Base-by-base conservation (phyloP, 345 rosid species). In the Syzygium oleosum region DNA sequence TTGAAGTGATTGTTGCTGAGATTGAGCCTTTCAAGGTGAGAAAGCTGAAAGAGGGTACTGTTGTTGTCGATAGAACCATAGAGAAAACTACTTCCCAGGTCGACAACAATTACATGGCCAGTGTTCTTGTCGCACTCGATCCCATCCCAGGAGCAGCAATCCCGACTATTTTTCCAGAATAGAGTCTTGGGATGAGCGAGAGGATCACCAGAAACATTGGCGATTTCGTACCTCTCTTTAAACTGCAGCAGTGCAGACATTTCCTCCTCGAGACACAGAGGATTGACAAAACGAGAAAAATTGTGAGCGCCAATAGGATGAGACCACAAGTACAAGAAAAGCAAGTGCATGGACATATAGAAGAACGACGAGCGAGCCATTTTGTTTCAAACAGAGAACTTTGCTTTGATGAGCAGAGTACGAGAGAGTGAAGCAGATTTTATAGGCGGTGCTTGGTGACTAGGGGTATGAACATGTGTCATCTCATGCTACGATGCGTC, bases 121-220 rank as follows among this genome's bases (percentile, higher is more conserved):
- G 80, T 73, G 3, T 2, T 23, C 54, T 68, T 0, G 1, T 88
- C 61, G 19, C 89, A 88, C 49, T 16, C 38, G 5, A 88, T 87
- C 15, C 89, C 87, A 53, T 12, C 85, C 85, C 85, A 88, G 1
- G 54, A 84, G 68, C 85, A 80, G 23, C 88, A 87, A 51, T 87
- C 84, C 34, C 1, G 29, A 38, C 56, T 43, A 0, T 51, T 19
- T 25, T 53, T 52, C 87, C 87, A 88, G 1, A 51, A 85, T 17
- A 41, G 56, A 25, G 85, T 53, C 84, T 84, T 84, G 84, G 89
- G 86, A 68, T 87, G 52, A 16, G 46, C 56, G 31, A 38, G 49
- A 85, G 31, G 68, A 63, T 1, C 9, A 16, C 10, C 27, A 0
- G 7, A 27, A 46, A 22, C 13, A 31, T 38, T 6, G 38, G 23